phyloP scores from a whole-genome alignment of 73 alveolate genomes.

The Diophrys appendiculata region DNA sequence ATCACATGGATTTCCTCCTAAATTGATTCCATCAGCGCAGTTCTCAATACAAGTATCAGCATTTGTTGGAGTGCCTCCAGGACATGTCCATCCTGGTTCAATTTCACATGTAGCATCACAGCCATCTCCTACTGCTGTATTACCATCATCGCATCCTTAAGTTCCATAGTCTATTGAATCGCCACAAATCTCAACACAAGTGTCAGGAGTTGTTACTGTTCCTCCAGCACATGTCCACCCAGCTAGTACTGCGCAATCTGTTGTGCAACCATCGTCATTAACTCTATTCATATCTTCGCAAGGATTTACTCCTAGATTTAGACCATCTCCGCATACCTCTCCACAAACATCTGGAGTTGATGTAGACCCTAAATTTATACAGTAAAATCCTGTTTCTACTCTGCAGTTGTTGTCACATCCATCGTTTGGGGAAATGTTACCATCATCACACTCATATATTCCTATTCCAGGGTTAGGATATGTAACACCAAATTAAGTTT shows the following conservation, averaged over 20 bases:
- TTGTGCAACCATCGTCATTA: conserved; percentile 53
- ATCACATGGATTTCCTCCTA: conserved; percentile 23
- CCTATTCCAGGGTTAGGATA: too few species aligned
- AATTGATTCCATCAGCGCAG: conserved; percentile 51
- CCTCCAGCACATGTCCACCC: conserved; percentile 61
- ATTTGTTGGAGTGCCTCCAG: conserved; percentile 30
- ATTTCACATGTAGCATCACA: conserved; percentile 44
- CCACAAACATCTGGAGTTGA: conserved; percentile 17
- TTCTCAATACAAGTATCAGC: conserved; percentile 35
- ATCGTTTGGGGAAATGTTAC: conserved; percentile 53
- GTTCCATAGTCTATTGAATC: conserved; percentile 21
- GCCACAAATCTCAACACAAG: conserved; percentile 45
- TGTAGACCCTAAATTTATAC: conserved; percentile 14
- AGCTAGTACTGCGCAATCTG: conserved; percentile 33
- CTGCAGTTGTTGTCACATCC: conserved; percentile 42
- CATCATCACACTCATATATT: conserved; percentile 59
- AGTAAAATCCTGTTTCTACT: conserved; percentile 22
- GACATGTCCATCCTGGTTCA: conserved; percentile 54
- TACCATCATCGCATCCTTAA: conserved; percentile 62
- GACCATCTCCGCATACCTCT: conserved; percentile 39
- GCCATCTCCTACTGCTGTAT: conserved; percentile 51
- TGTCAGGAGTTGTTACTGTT: conserved; percentile 3
- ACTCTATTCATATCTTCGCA: conserved; percentile 63
- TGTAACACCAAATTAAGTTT: too few species aligned
- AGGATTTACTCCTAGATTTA: background rate